Evolutionary conservation across 805 yeast species (phyloP), one percentile per base, ranked within the genome.

Genomic region (Wickerhamomyces queroliae): DNA sequence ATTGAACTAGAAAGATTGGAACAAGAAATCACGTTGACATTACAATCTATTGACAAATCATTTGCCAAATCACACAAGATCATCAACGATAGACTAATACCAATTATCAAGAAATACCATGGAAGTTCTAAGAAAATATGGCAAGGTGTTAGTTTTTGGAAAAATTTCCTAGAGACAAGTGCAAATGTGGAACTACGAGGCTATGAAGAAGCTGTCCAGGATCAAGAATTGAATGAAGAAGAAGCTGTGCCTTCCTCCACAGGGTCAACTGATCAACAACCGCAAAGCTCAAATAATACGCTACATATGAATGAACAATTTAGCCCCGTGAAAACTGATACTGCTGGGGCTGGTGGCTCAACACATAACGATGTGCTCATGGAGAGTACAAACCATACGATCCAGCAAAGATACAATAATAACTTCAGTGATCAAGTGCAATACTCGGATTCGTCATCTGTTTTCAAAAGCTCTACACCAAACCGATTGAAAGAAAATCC

Each of bases 41-140:
- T 89, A 35, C 96, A 87, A 58, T 81, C 80, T 35, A 84, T 89
- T 19, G 95, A 88, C 61, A 72, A 78, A 35, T 82, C 86, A 52
- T 69, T 88, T 36, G 73, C 83, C 11, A 67, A 72, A 33, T 77
- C 90, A 17, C 86, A 83, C 55, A 70, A 78, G 34, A 71, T 80
- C 25, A 76, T 89, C 20, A 78, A 78, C 35, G 83, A 82, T 44
- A 70, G 72, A 31, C 70, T 88, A 23, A 67, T 85, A 24, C 95
- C 95, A 3, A 67, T 76, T 11, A 71, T 88, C 18, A 72, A 76
- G 45, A 66, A 69, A 33, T 86, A 84, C 52, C 75, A 82, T 16
- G 52, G 55, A 12, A 73, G 74, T 30, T 76, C 87, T 12, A 72
- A 68, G 31, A 67, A 73, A 24, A 76, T 85, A 3, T 79, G 88